Base-by-base conservation (phyloP, 2,329 filamentous ascomycete genomes). In the Pyrenophora tritici-repentis region DNA sequence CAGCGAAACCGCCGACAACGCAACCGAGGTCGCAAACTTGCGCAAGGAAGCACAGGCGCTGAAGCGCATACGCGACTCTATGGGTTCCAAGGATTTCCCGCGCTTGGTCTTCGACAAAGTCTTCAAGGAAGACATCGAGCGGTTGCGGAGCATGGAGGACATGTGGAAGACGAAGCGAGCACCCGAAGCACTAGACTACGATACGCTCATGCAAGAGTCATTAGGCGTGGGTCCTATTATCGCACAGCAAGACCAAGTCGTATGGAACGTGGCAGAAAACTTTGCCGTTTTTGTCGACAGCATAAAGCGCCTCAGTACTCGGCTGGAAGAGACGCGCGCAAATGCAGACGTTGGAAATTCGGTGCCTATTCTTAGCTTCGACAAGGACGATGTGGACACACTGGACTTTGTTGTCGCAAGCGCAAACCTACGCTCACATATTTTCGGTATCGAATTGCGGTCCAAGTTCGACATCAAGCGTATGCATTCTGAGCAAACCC, bases 361-460 rank as follows among this genome's bases (percentile, higher is more conserved):
- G 4, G 61, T 71, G 10, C 85, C 89, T 2, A 82, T 87, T 24
- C 86, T 99, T 43, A 85, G 83, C 2, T 99, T 99, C 67, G 94
- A 99, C 79, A 99, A 99, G 77, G 94, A 99, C 70, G 94, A 99
- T 66, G 85, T 87, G 31, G 93, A 97, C 68, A 97, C 93, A 0
- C 81, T 99, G 6, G 92, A 99, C 68, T 97, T 99, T 71, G 94
- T 99, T 6, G 84, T 91, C 1, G 86, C 94, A 0, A 90, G 88
- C 61, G 91, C 93, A 24, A 99, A 99, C 66, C 83, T 99, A 18
- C 85, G 94, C 37, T 94, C 93, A 1, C 80, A 84, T 18, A 82
- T 96, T n/a, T 99, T 99, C 68, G 88, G 86, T 48, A 96, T 99
- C 50, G 89, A 93, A 46, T 77, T 80, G 4, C 93, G 91, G 72